Percentiles rank a stretch among this genome's conserved stretches.
Conservation (phyloP, 257 asterid species). For the Mitragyna speciosa region DNA sequence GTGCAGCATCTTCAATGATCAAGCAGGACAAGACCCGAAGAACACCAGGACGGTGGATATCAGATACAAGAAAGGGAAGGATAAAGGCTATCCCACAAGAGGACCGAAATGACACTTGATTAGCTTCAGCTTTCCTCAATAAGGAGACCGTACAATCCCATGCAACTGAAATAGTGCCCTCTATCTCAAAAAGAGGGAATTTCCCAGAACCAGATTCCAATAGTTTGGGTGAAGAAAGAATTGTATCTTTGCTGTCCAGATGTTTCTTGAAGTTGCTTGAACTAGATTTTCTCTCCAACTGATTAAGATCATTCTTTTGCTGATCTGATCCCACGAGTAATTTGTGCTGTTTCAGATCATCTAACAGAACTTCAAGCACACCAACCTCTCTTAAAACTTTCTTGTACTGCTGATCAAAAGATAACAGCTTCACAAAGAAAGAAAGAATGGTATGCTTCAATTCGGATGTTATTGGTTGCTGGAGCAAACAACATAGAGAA, state of each 20-base stretch:
- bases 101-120: conserved; percentile 82
- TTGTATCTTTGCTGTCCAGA: conserved; percentile 71
- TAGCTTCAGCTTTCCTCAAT: conserved; percentile 86
- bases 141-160: conserved; percentile 95
- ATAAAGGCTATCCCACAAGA: conserved; percentile 68
- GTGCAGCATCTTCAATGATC: conserved; percentile 83
- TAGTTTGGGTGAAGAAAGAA: conserved; percentile 91
- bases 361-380: conserved; percentile 89
- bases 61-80: conserved; percentile 90
- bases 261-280: conserved; percentile 84
- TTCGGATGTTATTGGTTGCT: conserved; percentile 80
- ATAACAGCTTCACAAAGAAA: conserved; percentile 87
- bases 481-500: conserved; percentile 92
- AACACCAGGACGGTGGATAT: conserved; percentile 82
- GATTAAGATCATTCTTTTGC: conserved; percentile 45
- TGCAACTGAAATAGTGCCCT: conserved; percentile 66
- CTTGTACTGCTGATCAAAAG: conserved; percentile 97
- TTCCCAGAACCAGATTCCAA: conserved; percentile 79
- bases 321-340: conserved; percentile 74
- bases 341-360: conserved; percentile 91
- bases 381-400: conserved; percentile 96
- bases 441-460: conserved; percentile 80
- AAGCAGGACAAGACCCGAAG: conserved; percentile 87
- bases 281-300: conserved; percentile 60
- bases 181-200: conserved; percentile 53